Conservation (phyloP, 2,329 filamentous ascomycete species). For the Lachnellula subtilissima region DNA sequence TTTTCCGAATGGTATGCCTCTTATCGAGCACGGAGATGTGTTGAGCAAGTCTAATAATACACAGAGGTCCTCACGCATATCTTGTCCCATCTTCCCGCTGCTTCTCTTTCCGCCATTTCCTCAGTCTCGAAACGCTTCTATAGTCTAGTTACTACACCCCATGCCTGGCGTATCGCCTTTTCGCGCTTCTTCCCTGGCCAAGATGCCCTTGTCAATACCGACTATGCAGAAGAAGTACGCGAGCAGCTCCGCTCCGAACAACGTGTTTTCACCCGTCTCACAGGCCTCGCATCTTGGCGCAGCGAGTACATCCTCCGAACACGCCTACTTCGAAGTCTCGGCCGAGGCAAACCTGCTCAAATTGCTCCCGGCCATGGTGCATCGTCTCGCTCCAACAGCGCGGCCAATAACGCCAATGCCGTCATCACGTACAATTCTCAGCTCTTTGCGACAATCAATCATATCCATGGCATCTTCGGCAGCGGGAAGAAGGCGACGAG, state of each 20-base stretch:
- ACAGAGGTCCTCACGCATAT: conserved; percentile 89
- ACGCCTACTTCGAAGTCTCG: conserved; percentile 73
- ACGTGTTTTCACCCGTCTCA: conserved; percentile 78
- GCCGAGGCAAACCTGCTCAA: conserved; percentile 72
- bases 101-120: conserved; percentile 75
- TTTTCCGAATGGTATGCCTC: conserved; percentile 73
- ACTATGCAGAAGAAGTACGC: conserved; percentile 41
- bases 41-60: conserved; percentile 20
- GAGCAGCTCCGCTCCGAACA: conserved; percentile 64
- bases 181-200: conserved; percentile 83
- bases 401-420: conserved; percentile 59
- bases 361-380: conserved; percentile 48
- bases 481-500: conserved; percentile 68
- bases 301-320: conserved; percentile 93
- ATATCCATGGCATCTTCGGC: conserved; percentile 73
- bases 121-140: conserved; percentile 87
- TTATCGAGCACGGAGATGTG: not conserved
- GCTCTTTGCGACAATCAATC: conserved; percentile 71
- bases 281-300: conserved; percentile 82
- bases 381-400: conserved; percentile 41
- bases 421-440: conserved; percentile 84
- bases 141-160: conserved; percentile 78
- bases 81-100: conserved; percentile 81
- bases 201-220: conserved; percentile 44
- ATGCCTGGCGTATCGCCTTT: conserved; percentile 92